A percentile compares a stretch with the other conserved stretches of the same genome.
These are phyloP conservation scores for Microsporum audouinii DNA, from an alignment of 2,329 filamentous ascomycete genomes.

Conservation along the genomic window DNA sequence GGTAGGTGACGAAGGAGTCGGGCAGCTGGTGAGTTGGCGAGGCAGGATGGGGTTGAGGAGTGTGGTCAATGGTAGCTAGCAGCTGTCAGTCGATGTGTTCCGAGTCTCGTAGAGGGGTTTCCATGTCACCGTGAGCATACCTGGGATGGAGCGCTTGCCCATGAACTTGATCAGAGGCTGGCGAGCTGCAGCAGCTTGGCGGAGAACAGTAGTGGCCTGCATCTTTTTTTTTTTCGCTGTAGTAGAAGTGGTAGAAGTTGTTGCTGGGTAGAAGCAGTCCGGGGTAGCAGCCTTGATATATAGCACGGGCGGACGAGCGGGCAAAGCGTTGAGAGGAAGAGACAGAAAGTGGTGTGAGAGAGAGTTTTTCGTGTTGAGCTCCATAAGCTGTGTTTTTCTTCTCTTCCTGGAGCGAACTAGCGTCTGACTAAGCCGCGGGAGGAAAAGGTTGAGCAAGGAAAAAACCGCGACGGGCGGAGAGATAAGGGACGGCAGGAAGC, in stretches of 20 bases:
- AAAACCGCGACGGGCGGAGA: conserved; percentile 1
- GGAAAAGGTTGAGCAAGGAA: conserved; percentile 3
- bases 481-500: neutral
- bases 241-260: conserved; percentile 2
- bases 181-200: conserved; percentile 26
- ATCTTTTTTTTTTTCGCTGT: conserved; percentile 21
- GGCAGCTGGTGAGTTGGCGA: conserved; percentile 46
- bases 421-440: neutral
- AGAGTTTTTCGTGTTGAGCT: neutral
- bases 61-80: conserved; percentile 40
- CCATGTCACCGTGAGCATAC: conserved; percentile 22
- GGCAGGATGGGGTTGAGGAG: conserved; percentile 48
- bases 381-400: neutral
- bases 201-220: conserved; percentile 33
- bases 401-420: neutral
- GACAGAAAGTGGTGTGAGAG: neutral
- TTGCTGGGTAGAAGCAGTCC: neutral
- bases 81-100: neutral
- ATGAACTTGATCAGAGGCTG: conserved; percentile 41
- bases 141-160: conserved; percentile 36
- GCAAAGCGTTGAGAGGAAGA: neutral
- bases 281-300: neutral
- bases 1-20: conserved; percentile 51
- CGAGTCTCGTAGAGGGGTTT: neutral
- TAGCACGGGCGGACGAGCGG: neutral